Conservation (phyloP, 768 basidiomycete species). For the Trametes coccinea region DNA sequence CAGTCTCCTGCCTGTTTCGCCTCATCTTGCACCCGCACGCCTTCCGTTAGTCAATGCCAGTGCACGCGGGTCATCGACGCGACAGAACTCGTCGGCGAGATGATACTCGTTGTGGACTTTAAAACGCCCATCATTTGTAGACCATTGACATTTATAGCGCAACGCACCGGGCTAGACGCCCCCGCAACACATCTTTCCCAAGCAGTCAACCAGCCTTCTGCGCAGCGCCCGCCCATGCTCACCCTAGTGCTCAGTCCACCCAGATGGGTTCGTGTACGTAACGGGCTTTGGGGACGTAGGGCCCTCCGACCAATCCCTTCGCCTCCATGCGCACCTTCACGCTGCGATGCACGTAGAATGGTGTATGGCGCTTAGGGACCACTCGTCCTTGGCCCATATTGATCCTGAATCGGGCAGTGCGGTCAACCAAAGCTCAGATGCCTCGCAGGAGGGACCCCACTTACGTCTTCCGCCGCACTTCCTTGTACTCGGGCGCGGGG, state of each 20-base stretch:
- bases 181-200: too few species aligned
- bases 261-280: conserved; percentile 14
- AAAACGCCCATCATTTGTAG: too few species aligned
- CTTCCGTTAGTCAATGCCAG: too few species aligned
- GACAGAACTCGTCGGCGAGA: too few species aligned
- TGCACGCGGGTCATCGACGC: too few species aligned
- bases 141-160: too few species aligned
- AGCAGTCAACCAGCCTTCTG: too few species aligned
- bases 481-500: conserved; percentile 19
- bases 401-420: conserved; percentile 17
- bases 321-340: conserved; percentile 31
- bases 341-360: conserved; percentile 29
- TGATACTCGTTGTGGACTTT: too few species aligned
- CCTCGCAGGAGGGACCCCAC: not conserved
- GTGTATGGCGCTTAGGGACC: conserved; percentile 9
- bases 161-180: too few species aligned
- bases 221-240: not conserved
- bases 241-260: conserved; percentile 16
- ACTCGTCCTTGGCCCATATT: conserved; percentile 24
- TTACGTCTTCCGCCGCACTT: conserved; percentile 15
- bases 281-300: conserved; percentile 34
- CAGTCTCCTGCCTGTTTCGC: not conserved
- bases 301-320: conserved; percentile 25
- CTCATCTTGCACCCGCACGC: too few species aligned
- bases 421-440: conserved; percentile 5